Conservation (phyloP, 106 monocot genomes). For the Allium sativum region DNA sequence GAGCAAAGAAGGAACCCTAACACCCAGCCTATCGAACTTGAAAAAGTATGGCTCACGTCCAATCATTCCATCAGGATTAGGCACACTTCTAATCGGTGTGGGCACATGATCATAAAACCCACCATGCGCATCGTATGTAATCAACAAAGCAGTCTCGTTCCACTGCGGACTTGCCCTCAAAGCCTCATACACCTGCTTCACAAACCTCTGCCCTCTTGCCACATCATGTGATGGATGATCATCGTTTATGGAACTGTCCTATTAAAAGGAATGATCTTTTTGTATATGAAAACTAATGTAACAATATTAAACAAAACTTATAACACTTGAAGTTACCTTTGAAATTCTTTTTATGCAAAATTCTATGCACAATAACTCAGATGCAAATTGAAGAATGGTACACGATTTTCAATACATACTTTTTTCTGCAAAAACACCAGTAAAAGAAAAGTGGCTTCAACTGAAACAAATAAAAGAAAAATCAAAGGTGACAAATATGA, state of each 20-base stretch:
- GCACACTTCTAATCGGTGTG: conserved; percentile 62
- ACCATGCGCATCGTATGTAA: conserved; percentile 86
- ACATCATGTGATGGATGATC: conserved; percentile 87
- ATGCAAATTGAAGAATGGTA: too few relatives aligned
- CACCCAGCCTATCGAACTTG: conserved; percentile 72
- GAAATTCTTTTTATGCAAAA: too few relatives aligned
- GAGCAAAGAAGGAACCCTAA: conserved; percentile 66
- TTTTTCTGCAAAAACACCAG: too few relatives aligned
- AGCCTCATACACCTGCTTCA: conserved; percentile 79
- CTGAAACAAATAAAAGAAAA: too few relatives aligned
- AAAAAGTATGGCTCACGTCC: conserved; percentile 74
- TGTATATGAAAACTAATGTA: too few relatives aligned
- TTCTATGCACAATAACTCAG: too few relatives aligned
- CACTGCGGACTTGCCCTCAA: conserved; percentile 80
- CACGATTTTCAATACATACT: too few relatives aligned
- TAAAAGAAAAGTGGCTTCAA: too few relatives aligned
- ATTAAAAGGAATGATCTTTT: too few relatives aligned
- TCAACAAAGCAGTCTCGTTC: conserved; percentile 72
- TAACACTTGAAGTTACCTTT: too few relatives aligned
- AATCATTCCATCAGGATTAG: conserved; percentile 76
- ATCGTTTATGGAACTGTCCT: conserved; percentile 75
- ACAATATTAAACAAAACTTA: too few relatives aligned
- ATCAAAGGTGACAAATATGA: too few relatives aligned
- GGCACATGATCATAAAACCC: conserved; percentile 92
- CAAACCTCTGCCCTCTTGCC: conserved; percentile 53